Evolutionary conservation across 371 early-diverging fungal genomes (phyloP).

Genomic region (Phascolomyces articulosus): DNA sequence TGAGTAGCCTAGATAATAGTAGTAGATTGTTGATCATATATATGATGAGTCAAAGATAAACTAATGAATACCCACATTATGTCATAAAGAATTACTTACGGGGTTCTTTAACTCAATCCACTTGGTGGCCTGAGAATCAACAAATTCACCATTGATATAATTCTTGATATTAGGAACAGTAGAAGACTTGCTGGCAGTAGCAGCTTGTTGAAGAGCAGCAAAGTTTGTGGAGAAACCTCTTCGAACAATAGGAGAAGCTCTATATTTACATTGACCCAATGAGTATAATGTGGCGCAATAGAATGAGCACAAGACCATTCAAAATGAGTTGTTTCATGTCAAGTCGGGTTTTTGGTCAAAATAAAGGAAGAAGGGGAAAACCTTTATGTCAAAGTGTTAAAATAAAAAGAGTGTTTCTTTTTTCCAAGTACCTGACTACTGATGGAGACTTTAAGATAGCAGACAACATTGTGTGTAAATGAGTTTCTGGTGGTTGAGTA

Average conservation of each 20-base stretch:
- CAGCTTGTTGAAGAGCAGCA: constrained; percentile 39
- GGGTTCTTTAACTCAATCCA: constrained; percentile 95
- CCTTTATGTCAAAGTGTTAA: too few species aligned
- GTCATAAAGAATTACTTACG: constrained; percentile 41
- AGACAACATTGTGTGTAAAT: constrained; percentile 12
- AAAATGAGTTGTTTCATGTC: too few species aligned
- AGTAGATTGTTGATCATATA: too few species aligned
- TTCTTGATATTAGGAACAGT: constrained; percentile 70
- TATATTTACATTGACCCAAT: not conserved
- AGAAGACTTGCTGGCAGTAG: constrained; percentile 22
- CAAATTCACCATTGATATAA: constrained; percentile 92
- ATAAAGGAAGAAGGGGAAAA: not conserved
- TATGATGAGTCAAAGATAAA: constrained; percentile 1
- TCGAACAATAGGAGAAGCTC: constrained; percentile 13
- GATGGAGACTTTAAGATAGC: constrained; percentile 10
- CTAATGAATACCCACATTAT: not conserved
- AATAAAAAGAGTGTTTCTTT: too few species aligned
- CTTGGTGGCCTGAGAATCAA: constrained; percentile 83
- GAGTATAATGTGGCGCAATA: not conserved
- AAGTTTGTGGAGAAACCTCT: constrained; percentile 45
- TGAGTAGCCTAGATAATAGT: constrained; percentile 81
- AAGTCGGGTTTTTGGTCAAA: not conserved
- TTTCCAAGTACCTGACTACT: constrained; percentile 1
- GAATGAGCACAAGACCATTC: too few species aligned
- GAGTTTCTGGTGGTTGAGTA: too few species aligned